Conservation (phyloP, 2,329 filamentous ascomycete genomes). For the Curvularia sp. region DNA sequence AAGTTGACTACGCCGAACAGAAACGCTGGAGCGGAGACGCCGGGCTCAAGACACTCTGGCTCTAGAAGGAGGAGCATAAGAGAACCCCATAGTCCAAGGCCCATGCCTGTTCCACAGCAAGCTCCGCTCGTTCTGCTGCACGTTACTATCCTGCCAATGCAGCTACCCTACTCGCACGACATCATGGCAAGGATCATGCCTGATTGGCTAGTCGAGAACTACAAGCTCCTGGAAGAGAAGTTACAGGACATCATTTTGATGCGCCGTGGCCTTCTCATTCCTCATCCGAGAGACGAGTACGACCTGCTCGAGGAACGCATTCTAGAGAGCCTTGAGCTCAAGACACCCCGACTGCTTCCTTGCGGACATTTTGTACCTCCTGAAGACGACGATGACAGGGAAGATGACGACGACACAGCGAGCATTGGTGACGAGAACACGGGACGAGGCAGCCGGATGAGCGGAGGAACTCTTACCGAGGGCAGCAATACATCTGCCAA, state of each 20-base stretch:
- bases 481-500: conserved; percentile 33
- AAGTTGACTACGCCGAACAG: conserved; percentile 45
- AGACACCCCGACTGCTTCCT: conserved; percentile 72
- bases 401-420: conserved; percentile 45
- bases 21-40: conserved; percentile 41
- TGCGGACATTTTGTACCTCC: conserved; percentile 74
- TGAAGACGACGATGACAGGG: conserved; percentile 50
- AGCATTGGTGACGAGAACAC: conserved; percentile 40
- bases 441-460: conserved; percentile 49
- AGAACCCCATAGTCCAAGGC: conserved; percentile 39
- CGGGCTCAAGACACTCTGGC: conserved; percentile 40
- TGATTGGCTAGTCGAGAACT: conserved; percentile 62
- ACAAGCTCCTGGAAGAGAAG: conserved; percentile 72
- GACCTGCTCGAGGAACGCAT: conserved; percentile 80
- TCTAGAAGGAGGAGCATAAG: conserved; percentile 38
- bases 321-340: conserved; percentile 76
- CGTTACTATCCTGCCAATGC: conserved; percentile 75
- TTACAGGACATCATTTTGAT: conserved; percentile 73
- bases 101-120: conserved; percentile 52
- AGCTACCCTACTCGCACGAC: conserved; percentile 65
- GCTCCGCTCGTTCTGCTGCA: conserved; percentile 80
- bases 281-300: conserved; percentile 81
- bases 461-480: conserved; percentile 44
- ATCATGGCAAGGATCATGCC: conserved; percentile 61
- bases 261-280: conserved; percentile 75